phyloP scores from a whole-genome alignment of 2,329 filamentous ascomycete genomes.

The Clonostachys chloroleuca region DNA sequence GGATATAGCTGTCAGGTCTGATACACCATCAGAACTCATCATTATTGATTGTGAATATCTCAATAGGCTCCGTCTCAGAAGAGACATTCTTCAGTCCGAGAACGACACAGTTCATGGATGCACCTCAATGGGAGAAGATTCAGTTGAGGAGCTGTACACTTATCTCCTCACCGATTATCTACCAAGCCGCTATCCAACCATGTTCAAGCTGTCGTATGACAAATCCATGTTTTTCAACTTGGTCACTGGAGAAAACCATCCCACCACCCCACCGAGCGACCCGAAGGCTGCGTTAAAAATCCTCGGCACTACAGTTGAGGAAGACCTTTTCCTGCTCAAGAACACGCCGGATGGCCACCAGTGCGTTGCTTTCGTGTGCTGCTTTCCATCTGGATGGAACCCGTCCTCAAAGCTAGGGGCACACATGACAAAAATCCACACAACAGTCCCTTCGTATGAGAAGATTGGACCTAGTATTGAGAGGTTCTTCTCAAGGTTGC shows the following conservation, averaged over 20 bases:
- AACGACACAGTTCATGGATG: background rate
- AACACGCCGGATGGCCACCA: background rate
- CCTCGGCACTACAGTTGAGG: background rate
- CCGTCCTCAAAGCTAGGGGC: background rate
- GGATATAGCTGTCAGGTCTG: background rate
- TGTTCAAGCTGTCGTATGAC: background rate
- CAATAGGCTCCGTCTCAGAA: background rate
- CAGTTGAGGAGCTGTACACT: background rate
- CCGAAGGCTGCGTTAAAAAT: background rate
- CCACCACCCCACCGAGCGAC: background rate
- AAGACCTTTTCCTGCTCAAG: background rate
- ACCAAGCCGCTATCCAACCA: background rate
- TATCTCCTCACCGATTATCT: background rate
- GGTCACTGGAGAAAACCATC: background rate
- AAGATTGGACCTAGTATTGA: background rate
- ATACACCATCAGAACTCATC: background rate
- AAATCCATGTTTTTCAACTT: background rate
- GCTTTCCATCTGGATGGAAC: background rate
- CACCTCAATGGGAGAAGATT: background rate
- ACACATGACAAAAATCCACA: background rate
- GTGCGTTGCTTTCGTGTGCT: background rate
- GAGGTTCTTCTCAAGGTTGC: background rate
- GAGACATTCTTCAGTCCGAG: background rate
- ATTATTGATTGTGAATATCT: background rate
- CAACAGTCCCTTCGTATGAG: background rate